phyloP scores from a whole-genome alignment of 202 grass and related monocot genomes.

The Setaria italica region DNA sequence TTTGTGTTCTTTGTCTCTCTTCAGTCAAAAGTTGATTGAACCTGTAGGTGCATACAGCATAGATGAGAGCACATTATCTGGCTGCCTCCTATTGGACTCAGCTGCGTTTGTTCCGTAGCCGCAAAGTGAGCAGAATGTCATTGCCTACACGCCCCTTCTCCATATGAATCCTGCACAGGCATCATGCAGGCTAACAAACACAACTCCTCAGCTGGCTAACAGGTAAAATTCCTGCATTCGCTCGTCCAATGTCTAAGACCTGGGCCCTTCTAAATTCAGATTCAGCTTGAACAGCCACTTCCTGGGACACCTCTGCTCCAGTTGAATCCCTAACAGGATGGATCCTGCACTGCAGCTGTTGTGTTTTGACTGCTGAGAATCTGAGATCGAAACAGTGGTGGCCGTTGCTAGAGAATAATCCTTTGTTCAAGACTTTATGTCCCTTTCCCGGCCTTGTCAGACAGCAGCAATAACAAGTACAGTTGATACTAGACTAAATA shows the following conservation, averaged over 20 bases:
- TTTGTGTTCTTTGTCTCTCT: background rate
- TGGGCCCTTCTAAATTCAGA: constrained; percentile 50
- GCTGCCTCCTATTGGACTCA: background rate
- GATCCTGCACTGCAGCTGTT: constrained; percentile 36
- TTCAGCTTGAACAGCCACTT: constrained; percentile 57
- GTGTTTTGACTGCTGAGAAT: background rate
- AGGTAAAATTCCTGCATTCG: constrained; percentile 49
- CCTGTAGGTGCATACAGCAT: background rate
- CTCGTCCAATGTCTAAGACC: constrained; percentile 67
- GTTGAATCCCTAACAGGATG: constrained; percentile 57
- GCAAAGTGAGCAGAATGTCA: constrained; percentile 16
- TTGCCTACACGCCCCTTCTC: background rate
- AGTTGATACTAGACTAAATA: background rate
- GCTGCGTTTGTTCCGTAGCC: constrained; percentile 24
- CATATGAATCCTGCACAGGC: constrained; percentile 52
- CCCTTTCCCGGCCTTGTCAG: constrained; percentile 39
- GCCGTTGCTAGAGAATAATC: background rate
- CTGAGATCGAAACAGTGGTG: constrained; percentile 42
- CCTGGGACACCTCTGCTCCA: constrained; percentile 61
- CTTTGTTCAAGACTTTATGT: background rate
- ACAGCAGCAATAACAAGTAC: constrained; percentile 53
- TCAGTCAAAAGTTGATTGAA: background rate
- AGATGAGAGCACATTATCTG: background rate
- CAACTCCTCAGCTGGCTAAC: constrained; percentile 55
- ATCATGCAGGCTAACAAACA: constrained; percentile 49